phyloP scores from a whole-genome alignment of 2,329 filamentous ascomycete genomes.

The Didymosphaeria variabile region DNA sequence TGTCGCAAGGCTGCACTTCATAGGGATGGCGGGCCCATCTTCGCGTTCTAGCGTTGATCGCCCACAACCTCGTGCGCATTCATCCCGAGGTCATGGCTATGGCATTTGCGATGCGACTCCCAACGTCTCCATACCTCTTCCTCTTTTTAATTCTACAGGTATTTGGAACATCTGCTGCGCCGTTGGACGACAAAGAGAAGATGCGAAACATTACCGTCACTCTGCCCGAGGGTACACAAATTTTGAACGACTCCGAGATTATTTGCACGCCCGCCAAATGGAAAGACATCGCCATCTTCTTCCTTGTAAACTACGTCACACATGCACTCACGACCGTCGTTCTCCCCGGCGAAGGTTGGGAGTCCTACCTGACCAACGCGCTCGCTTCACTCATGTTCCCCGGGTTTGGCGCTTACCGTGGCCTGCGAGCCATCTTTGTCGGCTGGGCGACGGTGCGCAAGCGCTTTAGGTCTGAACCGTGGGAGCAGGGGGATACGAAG shows the following conservation, averaged over 20 bases:
- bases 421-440: slow-evolving; percentile 12
- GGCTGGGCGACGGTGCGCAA: slow-evolving; percentile 14
- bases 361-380: slow-evolving; percentile 12
- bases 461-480: slow-evolving; percentile 7
- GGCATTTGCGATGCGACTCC: neutral
- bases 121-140: neutral
- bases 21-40: neutral
- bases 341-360: slow-evolving; percentile 14
- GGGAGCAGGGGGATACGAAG: slow-evolving; percentile 8
- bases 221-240: slow-evolving; percentile 1
- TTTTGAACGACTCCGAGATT: neutral
- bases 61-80: neutral
- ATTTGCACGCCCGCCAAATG: slow-evolving; percentile 13
- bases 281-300: slow-evolving; percentile 13
- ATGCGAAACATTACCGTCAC: slow-evolving; percentile 10
- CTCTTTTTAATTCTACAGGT: neutral
- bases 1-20: neutral
- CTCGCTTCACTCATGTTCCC: slow-evolving; percentile 12
- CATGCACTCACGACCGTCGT: slow-evolving; percentile 12
- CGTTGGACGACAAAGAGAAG: neutral
- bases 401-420: slow-evolving; percentile 12
- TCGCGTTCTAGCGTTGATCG: neutral
- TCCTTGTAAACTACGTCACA: slow-evolving; percentile 12
- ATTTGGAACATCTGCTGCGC: neutral
- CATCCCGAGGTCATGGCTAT: neutral